Evolutionary conservation across 768 basidiomycete species (phyloP).

Genomic region (Suillus spraguei): DNA sequence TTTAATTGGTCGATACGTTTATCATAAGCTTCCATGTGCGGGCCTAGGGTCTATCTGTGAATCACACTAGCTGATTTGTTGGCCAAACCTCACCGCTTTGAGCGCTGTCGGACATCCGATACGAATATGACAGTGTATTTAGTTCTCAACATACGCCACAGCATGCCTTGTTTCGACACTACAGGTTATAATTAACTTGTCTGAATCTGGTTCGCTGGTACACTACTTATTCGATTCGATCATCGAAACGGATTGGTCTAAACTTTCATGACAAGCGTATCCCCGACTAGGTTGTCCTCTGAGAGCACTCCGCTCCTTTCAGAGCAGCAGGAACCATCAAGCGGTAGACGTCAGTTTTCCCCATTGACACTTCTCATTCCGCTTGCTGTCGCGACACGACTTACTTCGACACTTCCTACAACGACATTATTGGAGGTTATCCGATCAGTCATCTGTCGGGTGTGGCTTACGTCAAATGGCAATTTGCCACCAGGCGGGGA

Average conservation of each 20-base stretch:
- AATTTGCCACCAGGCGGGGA: slow-evolving; percentile 16
- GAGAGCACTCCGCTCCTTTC: slow-evolving; percentile 2
- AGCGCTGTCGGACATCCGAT: too few species aligned
- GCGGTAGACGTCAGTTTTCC: slow-evolving; percentile 6
- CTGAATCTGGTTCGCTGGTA: too few species aligned
- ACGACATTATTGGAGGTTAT: slow-evolving; percentile 31
- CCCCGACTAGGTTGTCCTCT: not conserved
- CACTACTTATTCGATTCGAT: not conserved
- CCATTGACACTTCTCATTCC: slow-evolving; percentile 29
- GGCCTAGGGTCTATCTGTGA: too few species aligned
- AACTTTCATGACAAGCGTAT: not conserved
- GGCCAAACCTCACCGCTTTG: too few species aligned
- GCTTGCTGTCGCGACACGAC: slow-evolving; percentile 23
- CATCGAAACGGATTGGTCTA: not conserved
- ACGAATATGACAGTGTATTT: too few species aligned
- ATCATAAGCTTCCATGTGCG: too few species aligned
- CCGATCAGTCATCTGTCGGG: slow-evolving; percentile 28
- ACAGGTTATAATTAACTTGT: too few species aligned
- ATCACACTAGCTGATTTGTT: too few species aligned
- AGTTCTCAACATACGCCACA: too few species aligned
- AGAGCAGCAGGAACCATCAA: not conserved
- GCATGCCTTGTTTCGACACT: too few species aligned
- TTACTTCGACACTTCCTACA: slow-evolving; percentile 24
- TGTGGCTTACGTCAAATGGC: slow-evolving; percentile 23
- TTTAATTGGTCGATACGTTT: too few species aligned